A percentile compares a stretch with the other conserved stretches of the same genome.
phyloP scores from a whole-genome alignment of 202 grass and related monocot species.

The Schoenoplectus tabernaemontani region DNA sequence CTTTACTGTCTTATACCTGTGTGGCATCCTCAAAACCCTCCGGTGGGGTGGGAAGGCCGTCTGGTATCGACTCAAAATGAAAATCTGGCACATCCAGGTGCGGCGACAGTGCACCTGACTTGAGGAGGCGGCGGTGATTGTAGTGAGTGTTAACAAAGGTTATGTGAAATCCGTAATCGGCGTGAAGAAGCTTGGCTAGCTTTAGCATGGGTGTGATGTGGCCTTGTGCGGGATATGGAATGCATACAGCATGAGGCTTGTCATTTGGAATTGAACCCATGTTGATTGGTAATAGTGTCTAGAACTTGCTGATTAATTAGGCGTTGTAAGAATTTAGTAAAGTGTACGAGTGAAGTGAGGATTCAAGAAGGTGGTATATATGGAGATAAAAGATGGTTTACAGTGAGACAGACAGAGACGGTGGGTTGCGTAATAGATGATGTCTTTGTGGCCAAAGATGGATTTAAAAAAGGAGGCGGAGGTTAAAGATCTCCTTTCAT shows the following conservation, averaged over 20 bases:
- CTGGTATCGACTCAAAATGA: slow-evolving; percentile 22
- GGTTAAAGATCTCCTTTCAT: not conserved
- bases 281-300: not conserved
- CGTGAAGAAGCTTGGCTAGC: slow-evolving; percentile 32
- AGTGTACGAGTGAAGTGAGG: not conserved
- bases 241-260: slow-evolving; percentile 30
- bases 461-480: not conserved
- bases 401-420: not conserved
- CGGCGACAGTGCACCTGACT: not conserved
- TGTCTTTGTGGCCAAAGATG: not conserved
- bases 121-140: slow-evolving; percentile 37
- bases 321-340: not conserved
- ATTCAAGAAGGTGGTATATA: not conserved
- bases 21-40: slow-evolving; percentile 23
- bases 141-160: slow-evolving; percentile 45
- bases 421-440: not conserved
- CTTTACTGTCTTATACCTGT: slow-evolving; percentile 11
- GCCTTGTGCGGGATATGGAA: slow-evolving; percentile 25
- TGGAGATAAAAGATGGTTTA: not conserved
- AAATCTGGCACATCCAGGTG: slow-evolving; percentile 8
- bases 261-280: slow-evolving; percentile 11
- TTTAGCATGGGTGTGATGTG: slow-evolving; percentile 31
- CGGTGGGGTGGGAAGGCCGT: slow-evolving; percentile 31
- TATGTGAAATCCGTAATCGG: slow-evolving; percentile 20
- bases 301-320: not conserved